Base-by-base conservation (phyloP, 1,284 basidiomycete genomes). In the Cryptococcus sp. region DNA sequence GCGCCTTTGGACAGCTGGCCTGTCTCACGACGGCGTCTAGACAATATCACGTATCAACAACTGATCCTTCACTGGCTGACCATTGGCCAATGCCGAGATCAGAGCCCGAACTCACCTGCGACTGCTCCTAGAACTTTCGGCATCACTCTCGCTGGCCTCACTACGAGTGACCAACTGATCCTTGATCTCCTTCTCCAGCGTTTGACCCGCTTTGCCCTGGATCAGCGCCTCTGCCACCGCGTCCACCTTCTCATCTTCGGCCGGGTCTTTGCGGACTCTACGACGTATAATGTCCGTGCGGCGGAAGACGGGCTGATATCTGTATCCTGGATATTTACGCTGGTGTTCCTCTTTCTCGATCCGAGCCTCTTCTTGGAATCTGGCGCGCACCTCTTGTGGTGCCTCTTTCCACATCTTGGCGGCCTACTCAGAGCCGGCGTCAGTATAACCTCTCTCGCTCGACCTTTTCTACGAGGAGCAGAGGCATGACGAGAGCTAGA, bases 401-500 rank as follows among this genome's bases (percentile, higher is more conserved):
- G 73, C 75, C 58, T 76, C 75, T 23, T 68, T 64, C 75, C 75
- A 77, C 75, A 77, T 77, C 62, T 77, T 77, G 19, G 73, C 73
- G 10, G 72, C 75, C 73, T 75, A 45, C 3, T 41, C 23, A 47
- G 13, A 23, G 17, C 11, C 30, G 19, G 22, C 43, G 20, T 38
- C 35, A 22, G 22, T 27, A 27, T 20, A 48, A 48, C 19, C 3
- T n/a, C 17, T 11, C 16, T 35, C 30, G 10, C 30, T 13, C 13
- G 30, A 48, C 6, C 20, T 10, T 15, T 1, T 20, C 20, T 25
- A 3, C 47, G 47, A 11, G 7, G 20, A n/a, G 25, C 11, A 30
- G 15, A 20, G 8, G 49, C 49, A 48, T 10, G 25, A 47, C 39
- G 8, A 15, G 48, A 5, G 43, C 11, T 23, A 19, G 11, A 69